A percentile compares a stretch with the other conserved stretches of the same genome.
Evolutionary conservation across 257 asterid genomes (phyloP).

Genomic region (Nicotiana benthamiana): DNA sequence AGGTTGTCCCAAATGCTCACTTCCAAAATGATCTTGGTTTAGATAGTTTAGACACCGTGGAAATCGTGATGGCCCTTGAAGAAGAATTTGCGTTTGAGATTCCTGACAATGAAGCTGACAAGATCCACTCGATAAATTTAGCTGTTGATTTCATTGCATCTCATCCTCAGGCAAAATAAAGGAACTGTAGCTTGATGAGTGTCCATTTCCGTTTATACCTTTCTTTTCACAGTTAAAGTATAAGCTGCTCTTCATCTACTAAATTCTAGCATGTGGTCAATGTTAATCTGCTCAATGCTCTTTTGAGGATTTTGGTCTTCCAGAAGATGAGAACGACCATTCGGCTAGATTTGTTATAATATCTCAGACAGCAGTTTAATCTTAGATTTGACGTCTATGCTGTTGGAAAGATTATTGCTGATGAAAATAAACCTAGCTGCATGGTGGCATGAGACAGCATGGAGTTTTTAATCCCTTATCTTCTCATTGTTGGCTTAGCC

Average conservation of each 20-base stretch:
- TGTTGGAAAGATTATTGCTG: background rate
- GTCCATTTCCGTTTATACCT: background rate
- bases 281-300: background rate
- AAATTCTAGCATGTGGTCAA: background rate
- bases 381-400: background rate
- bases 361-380: background rate
- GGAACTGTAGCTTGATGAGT: background rate
- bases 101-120: constrained; percentile 36
- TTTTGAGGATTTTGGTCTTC: background rate
- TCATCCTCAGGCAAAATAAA: constrained; percentile 33
- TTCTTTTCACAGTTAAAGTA: background rate
- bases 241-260: background rate
- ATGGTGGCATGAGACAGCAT: background rate
- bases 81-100: constrained; percentile 39
- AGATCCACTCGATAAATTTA: constrained; percentile 22
- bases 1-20: constrained; percentile 32
- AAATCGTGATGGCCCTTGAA: constrained; percentile 36
- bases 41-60: constrained; percentile 34
- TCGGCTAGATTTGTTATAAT: background rate
- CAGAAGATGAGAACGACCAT: background rate
- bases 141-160: constrained; percentile 38
- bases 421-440: background rate
- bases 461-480: background rate
- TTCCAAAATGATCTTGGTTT: constrained; percentile 41
- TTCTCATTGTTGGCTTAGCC: background rate